A percentile compares a stretch with the other conserved stretches of the same genome.
These are phyloP conservation scores for Mikania micrantha DNA, from an alignment of 129 eudicot genomes.

Conservation along the genomic window DNA sequence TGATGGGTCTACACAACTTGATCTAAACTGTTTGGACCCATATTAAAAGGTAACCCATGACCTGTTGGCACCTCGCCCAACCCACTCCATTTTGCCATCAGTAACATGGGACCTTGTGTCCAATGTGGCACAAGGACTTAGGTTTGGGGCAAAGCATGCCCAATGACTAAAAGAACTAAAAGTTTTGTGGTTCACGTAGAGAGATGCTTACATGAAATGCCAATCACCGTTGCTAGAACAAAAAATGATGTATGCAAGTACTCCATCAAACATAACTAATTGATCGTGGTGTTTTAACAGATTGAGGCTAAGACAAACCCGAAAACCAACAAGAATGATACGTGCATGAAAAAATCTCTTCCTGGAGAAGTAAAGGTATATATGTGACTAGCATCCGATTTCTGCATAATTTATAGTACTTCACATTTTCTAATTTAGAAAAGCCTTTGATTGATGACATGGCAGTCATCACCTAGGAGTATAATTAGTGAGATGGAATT, in stretches of 20 bases:
- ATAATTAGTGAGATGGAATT: slow-evolving; percentile 23
- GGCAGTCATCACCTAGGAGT: slow-evolving; percentile 8
- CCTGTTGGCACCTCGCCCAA: neutral
- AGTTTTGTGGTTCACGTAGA: neutral
- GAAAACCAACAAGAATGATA: neutral
- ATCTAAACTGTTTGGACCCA: neutral
- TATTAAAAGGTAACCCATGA: neutral
- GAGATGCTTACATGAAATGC: neutral
- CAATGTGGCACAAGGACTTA: neutral
- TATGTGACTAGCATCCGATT: neutral
- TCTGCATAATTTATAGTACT: neutral
- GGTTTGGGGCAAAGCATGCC: neutral
- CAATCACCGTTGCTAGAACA: neutral
- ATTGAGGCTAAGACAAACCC: slow-evolving; percentile 4
- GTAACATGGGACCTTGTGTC: neutral
- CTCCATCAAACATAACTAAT: neutral
- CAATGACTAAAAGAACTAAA: neutral
- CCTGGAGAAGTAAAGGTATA: slow-evolving; percentile 26
- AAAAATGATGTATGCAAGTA: neutral
- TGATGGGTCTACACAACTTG: too few species aligned
- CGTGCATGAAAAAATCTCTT: slow-evolving; percentile 3
- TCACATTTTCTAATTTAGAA: slow-evolving; percentile 8
- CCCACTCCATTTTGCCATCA: neutral
- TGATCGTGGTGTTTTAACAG: slow-evolving; percentile 32
- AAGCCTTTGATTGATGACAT: neutral